Conservation (phyloP, 805 yeast genomes). For the Cyberlindnera suaveolens region DNA sequence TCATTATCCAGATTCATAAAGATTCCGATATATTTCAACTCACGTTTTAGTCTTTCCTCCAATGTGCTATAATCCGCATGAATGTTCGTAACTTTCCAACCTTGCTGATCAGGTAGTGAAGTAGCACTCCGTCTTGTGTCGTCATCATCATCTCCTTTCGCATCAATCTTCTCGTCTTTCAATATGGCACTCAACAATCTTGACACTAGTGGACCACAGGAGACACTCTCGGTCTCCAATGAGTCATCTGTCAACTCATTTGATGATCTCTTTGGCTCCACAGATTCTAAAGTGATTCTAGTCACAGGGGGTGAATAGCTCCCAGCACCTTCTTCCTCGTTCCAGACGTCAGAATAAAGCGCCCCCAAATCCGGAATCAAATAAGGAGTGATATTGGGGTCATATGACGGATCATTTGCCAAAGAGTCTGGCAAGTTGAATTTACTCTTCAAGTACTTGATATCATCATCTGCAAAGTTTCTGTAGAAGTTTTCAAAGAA, state of each 20-base stretch:
- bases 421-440: constrained; percentile 46
- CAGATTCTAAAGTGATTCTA: constrained; percentile 33
- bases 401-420: constrained; percentile 40
- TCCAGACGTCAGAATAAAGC: constrained; percentile 78
- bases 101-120: constrained; percentile 35
- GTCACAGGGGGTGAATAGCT: constrained; percentile 45
- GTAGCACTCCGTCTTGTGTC: constrained; percentile 21
- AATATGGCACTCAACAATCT: constrained; percentile 78
- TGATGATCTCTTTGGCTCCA: constrained; percentile 53
- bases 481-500: constrained; percentile 84
- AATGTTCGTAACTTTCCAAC: constrained; percentile 39
- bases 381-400: constrained; percentile 66
- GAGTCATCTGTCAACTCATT: constrained; percentile 52
- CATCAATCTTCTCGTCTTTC: constrained; percentile 29
- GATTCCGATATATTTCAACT: constrained; percentile 84
- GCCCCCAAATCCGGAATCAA: constrained; percentile 83
- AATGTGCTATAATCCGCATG: constrained; percentile 68
- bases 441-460: constrained; percentile 62
- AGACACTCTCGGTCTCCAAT: constrained; percentile 66
- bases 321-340: constrained; percentile 62
- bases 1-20: constrained; percentile 48
- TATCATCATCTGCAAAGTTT: constrained; percentile 72
- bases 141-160: constrained; percentile 21
- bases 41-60: constrained; percentile 85
- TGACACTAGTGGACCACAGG: constrained; percentile 88